A percentile compares a stretch with the other conserved stretches of the same genome.
These are phyloP conservation scores for Volvox reticuliferus DNA, from an alignment of 139 green algal genomes.

Conservation along the genomic window DNA sequence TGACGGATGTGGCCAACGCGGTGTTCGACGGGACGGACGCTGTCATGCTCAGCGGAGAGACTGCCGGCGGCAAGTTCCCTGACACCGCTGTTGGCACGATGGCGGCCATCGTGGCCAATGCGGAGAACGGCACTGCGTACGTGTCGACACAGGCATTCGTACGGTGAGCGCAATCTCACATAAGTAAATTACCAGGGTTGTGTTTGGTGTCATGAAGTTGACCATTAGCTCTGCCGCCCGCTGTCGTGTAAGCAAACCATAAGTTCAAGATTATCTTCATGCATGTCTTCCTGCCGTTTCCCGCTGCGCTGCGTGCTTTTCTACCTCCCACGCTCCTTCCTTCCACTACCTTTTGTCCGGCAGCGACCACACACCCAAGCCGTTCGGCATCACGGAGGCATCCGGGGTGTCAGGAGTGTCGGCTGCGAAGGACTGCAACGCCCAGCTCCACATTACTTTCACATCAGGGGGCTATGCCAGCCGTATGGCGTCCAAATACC, in stretches of 20 bases:
- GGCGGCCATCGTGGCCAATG: constrained; percentile 73
- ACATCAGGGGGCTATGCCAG: constrained; percentile 58
- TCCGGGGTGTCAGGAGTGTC: constrained; percentile 62
- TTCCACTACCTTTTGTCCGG: neutral
- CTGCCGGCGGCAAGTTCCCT: constrained; percentile 77
- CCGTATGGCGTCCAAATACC: constrained; percentile 74
- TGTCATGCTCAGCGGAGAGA: constrained; percentile 80
- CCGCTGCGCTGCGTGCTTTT: no score
- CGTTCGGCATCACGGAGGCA: constrained; percentile 61
- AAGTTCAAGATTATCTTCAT: no score
- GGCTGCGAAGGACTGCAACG: constrained; percentile 69
- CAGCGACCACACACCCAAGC: constrained; percentile 70
- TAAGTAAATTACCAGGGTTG: no score
- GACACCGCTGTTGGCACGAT: constrained; percentile 73
- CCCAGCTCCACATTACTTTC: constrained; percentile 66
- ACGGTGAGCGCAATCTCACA: constrained; percentile 1
- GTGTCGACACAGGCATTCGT: constrained; percentile 47
- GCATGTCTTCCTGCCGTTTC: no score
- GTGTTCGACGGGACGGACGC: constrained; percentile 77
- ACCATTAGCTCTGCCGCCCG: no score
- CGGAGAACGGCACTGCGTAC: constrained; percentile 66
- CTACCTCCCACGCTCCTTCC: no score
- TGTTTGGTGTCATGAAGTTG: no score
- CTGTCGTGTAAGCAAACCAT: no score
- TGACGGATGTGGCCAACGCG: constrained; percentile 77